Evolutionary conservation across 2,329 filamentous ascomycete genomes (phyloP).

Genomic region (Clonostachys solani): DNA sequence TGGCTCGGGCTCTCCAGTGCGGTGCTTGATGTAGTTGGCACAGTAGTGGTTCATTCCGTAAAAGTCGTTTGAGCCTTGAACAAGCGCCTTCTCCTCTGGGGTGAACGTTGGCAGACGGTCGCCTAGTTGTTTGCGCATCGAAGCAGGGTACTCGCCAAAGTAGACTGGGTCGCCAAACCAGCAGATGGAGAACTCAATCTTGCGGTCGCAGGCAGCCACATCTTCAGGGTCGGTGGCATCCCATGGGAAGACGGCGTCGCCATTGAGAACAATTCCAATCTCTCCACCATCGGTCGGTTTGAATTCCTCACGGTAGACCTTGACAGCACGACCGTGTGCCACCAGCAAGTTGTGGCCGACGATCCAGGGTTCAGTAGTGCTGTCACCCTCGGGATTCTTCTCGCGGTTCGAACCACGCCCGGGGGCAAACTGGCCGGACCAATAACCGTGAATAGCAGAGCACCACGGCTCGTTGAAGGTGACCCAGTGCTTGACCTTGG

Average conservation of each 20-base stretch:
- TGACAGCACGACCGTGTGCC: conserved; percentile 76
- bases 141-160: conserved; percentile 77
- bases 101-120: conserved; percentile 73
- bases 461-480: conserved; percentile 92
- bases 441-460: conserved; percentile 76
- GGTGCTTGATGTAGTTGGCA: conserved; percentile 79
- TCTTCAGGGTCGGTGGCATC: conserved; percentile 72
- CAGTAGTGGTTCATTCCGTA: conserved; percentile 96
- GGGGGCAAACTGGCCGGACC: conserved; percentile 72
- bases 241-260: conserved; percentile 80
- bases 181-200: conserved; percentile 81
- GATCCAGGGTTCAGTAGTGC: conserved; percentile 74
- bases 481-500: conserved; percentile 82
- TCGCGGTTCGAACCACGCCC: conserved; percentile 74
- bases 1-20: conserved; percentile 53
- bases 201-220: conserved; percentile 71
- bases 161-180: conserved; percentile 91
- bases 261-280: conserved; percentile 86
- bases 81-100: conserved; percentile 65
- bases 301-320: conserved; percentile 79
- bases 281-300: conserved; percentile 67
- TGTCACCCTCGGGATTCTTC: conserved; percentile 69
- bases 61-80: conserved; percentile 86
- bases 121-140: conserved; percentile 78
- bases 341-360: conserved; percentile 78